Conservation (phyloP, 2,329 filamentous ascomycete species). For the Beauveria sp. region DNA sequence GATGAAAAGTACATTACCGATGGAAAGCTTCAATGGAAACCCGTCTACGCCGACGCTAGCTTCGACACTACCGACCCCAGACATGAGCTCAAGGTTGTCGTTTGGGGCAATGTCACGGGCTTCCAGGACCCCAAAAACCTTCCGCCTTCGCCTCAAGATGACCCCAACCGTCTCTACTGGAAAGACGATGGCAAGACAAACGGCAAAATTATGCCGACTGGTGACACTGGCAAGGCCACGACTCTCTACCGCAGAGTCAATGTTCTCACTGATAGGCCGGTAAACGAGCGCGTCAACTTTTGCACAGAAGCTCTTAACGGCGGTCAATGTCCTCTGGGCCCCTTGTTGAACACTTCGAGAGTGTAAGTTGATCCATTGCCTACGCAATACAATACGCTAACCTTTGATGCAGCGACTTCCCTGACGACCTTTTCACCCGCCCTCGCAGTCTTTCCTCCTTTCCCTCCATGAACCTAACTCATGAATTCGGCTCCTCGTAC, state of each 20-base stretch:
- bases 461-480: conserved; percentile 64
- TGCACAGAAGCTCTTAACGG: conserved; percentile 55
- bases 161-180: conserved; percentile 45
- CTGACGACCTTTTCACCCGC: conserved; percentile 33
- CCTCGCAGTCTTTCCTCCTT: conserved; percentile 42
- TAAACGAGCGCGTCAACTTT: conserved; percentile 49
- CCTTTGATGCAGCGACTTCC: conserved; percentile 23
- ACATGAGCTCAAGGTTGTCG: conserved; percentile 65
- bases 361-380: conserved; percentile 26
- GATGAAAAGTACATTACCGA: conserved; percentile 48
- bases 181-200: conserved; percentile 47
- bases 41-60: conserved; percentile 63
- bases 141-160: conserved; percentile 42
- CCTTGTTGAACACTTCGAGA: conserved; percentile 51
- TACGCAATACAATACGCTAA: conserved; percentile 10
- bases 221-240: conserved; percentile 43
- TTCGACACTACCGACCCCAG: conserved; percentile 56
- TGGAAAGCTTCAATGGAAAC: conserved; percentile 68
- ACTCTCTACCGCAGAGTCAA: conserved; percentile 67
- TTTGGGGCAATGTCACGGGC: conserved; percentile 89
- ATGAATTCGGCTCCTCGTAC: conserved; percentile 75
- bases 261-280: conserved; percentile 71
- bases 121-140: conserved; percentile 48
- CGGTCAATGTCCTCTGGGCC: conserved; percentile 64
- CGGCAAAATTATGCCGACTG: conserved; percentile 68